Base-by-base conservation (phyloP, 257 asterid genomes). In the Verbena officinalis region DNA sequence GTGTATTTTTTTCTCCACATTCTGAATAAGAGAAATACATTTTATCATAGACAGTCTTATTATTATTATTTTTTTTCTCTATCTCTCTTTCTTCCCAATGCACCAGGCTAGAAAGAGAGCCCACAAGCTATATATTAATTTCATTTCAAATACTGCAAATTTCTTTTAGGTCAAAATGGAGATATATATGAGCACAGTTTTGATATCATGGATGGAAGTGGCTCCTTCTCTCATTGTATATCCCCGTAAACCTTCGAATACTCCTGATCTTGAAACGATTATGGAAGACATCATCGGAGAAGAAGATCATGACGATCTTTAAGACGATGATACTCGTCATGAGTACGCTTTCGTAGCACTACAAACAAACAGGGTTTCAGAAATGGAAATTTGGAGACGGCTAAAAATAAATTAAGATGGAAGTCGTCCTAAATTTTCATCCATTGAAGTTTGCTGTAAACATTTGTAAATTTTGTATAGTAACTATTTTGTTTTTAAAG, bases 1-100 rank as follows among this genome's bases (percentile, higher is more conserved):
- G 10, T 5, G 3, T 58, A 0, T 38, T 46, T 11, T 22, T 9
- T 14, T 55, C 42, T 48, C 22, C 62, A 21, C 20, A 60, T 8
- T n/a, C n/a, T n/a, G n/a, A 27, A 46, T 7, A 7, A 39, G 36
- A 42, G n/a, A n/a, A n/a, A n/a, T n/a, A n/a, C n/a, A n/a, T n/a
- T n/a, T 12, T 1, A 13, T 2, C 21, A 20, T 2, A 27, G 5
- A 27, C 33, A 2, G 4, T 27, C 33, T 27, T 27, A 2, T 27
- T 27, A 2, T 27, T 27, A 2, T 27, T 27, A 5, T 27, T 2
- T 27, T 2, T 27, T 46, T 21, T 33, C 23, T 27, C 22, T 7
- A 9, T 58, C 68, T 65, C 72, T 65, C 77, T 65, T 65, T 65
- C 72, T 65, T 65, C 64, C 68, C 36, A 43, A 1, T n/a, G 44